Percentiles rank a stretch among this genome's conserved stretches.
These are phyloP conservation scores for Populus hybrid DNA, from an alignment of 441 rosid species.

Conservation along the genomic window DNA sequence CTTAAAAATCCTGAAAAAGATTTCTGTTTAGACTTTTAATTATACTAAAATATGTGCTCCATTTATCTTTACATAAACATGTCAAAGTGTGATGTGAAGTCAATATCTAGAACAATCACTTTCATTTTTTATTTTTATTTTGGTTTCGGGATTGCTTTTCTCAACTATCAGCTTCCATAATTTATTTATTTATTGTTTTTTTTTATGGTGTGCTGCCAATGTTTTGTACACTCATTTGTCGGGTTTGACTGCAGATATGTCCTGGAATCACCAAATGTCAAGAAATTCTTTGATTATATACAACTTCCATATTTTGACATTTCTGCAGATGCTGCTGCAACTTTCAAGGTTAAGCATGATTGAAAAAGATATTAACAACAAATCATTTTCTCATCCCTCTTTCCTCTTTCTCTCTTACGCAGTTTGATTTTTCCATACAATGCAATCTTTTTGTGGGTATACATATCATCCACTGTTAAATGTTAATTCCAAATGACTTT, in stretches of 20 bases:
- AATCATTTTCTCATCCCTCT: constrained; percentile 11
- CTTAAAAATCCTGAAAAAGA: no score
- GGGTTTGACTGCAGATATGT: constrained; percentile 57
- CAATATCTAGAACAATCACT: no score
- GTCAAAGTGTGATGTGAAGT: no score
- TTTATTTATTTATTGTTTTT: no score
- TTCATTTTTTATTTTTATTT: no score
- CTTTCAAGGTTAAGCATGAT: constrained; percentile 73
- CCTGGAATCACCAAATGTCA: constrained; percentile 75
- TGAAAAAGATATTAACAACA: not conserved
- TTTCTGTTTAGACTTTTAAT: no score
- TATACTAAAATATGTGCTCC: no score
- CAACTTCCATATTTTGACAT: constrained; percentile 97
- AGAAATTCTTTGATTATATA: constrained; percentile 83
- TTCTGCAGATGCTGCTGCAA: constrained; percentile 99
- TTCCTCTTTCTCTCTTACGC: not conserved
- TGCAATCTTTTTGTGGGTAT: not conserved
- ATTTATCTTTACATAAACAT: no score
- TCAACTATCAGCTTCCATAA: no score
- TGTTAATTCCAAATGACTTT: not conserved
- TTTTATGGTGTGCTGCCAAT: no score
- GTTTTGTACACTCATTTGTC: constrained; percentile 11
- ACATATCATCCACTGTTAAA: not conserved
- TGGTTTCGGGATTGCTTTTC: no score
- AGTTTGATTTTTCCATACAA: not conserved